These are phyloP conservation scores for Volvox africanus DNA, from an alignment of 139 green algal species.

Conservation along the genomic window DNA sequence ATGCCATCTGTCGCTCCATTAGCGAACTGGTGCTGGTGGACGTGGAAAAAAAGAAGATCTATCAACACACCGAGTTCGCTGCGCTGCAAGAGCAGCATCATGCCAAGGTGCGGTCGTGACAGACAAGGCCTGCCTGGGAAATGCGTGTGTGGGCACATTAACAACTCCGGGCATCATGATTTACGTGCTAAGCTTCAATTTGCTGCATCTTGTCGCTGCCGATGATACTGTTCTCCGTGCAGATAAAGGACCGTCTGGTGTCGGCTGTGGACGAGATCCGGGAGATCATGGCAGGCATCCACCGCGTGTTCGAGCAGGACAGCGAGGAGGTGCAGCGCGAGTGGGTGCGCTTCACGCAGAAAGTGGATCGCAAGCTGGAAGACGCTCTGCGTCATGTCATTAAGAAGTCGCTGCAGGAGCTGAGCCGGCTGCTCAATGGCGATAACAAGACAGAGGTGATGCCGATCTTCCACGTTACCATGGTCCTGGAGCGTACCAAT, in stretches of 20 bases:
- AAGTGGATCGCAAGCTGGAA: slow-evolving; percentile 87
- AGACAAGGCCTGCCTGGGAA: too few species aligned
- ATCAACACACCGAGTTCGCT: slow-evolving; percentile 85
- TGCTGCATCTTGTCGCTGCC: too few species aligned
- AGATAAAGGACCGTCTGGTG: slow-evolving; percentile 67
- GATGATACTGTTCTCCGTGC: background rate
- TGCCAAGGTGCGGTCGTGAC: slow-evolving; percentile 44
- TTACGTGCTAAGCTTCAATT: too few species aligned
- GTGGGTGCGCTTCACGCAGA: slow-evolving; percentile 86
- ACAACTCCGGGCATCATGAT: too few species aligned
- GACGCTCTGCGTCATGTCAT: slow-evolving; percentile 84
- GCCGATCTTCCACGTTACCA: slow-evolving; percentile 84
- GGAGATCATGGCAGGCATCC: slow-evolving; percentile 67
- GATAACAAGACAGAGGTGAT: slow-evolving; percentile 85
- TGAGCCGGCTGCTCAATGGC: slow-evolving; percentile 86
- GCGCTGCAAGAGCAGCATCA: slow-evolving; percentile 77
- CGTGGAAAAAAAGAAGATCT: slow-evolving; percentile 91
- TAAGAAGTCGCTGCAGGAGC: slow-evolving; percentile 84
- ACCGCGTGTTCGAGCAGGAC: slow-evolving; percentile 84
- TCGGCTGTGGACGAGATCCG: slow-evolving; percentile 69
- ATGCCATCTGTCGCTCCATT: slow-evolving; percentile 73
- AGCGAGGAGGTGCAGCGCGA: slow-evolving; percentile 89
- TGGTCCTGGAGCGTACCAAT: slow-evolving; percentile 75
- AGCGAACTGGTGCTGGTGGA: slow-evolving; percentile 79
- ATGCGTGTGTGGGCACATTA: too few species aligned